Evolutionary conservation across 768 basidiomycete genomes (phyloP).

Genomic region (Leccinellum albellum): DNA sequence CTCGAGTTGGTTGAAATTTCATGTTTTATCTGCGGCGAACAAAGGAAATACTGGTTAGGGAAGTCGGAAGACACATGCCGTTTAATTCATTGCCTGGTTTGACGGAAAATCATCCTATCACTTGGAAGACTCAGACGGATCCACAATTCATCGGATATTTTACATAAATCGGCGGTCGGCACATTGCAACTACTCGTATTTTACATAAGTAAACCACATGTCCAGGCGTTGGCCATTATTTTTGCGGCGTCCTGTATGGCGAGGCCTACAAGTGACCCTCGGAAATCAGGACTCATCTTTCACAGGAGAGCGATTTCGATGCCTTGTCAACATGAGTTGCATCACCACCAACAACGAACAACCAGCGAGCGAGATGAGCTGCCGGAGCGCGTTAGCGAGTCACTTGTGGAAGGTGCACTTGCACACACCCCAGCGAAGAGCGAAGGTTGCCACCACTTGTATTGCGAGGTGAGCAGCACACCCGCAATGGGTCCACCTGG

Average conservation of each 20-base stretch:
- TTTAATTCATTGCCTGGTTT: too few relatives aligned
- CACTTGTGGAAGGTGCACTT: background rate
- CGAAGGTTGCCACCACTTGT: slow-evolving; percentile 54
- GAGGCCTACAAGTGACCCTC: too few relatives aligned
- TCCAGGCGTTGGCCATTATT: background rate
- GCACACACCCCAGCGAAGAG: slow-evolving; percentile 43
- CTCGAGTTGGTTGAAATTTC: too few relatives aligned
- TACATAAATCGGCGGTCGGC: background rate
- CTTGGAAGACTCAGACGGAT: too few relatives aligned
- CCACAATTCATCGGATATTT: background rate
- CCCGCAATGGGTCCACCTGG: slow-evolving; percentile 56
- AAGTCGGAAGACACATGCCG: too few relatives aligned
- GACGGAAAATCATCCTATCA: too few relatives aligned
- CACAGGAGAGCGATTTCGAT: background rate
- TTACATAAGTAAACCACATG: too few relatives aligned
- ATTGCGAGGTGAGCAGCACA: slow-evolving; percentile 46
- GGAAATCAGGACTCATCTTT: background rate
- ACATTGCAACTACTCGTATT: too few relatives aligned
- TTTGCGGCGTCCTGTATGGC: background rate
- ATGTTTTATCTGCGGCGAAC: too few relatives aligned
- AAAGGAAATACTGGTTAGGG: too few relatives aligned
- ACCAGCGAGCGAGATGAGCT: slow-evolving; percentile 5
- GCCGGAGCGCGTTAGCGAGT: background rate
- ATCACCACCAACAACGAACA: slow-evolving; percentile 4
- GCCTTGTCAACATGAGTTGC: background rate